Evolutionary conservation across 2,329 filamentous ascomycete species (phyloP), one percentile per base, ranked within the genome.

Genomic region (Pyricularia sp.): DNA sequence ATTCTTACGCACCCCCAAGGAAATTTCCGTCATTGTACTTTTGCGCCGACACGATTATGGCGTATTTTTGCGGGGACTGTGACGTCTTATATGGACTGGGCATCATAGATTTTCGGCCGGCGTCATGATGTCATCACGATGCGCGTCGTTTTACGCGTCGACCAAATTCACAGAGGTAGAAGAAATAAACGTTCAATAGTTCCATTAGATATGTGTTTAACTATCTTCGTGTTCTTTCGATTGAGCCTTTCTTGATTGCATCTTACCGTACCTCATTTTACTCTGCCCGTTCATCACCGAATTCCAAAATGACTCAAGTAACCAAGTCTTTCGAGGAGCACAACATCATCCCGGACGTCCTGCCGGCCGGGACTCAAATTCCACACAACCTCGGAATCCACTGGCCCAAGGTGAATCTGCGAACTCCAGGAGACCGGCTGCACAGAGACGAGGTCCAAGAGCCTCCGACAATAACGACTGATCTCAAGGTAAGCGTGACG

Each of bases 391-490:
- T 65, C 2, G 63, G 63, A n/a, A 20, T 65, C 9, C 26, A 65
- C 28, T 65, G 63, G 63, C 63, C 63, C 63, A 65, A 30, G 63
- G 63, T 30, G 23, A 65, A 65, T 25, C 63, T 65, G 14, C 63
- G 26, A 20, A 6, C 63, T 2, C 28, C 63, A 4, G 63, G 23
- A 20, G 63, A 65, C 17, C 25, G 63, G 63, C 63, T 65, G 11
- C 63, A 26, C 63, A 65, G 63, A 12, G 63, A 65, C n/a, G 63
- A 30, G 23, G 2, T 65, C 4, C 63, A 65, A 28, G 63, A 65
- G 26, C 2, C 11, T 14, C 63, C 63, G 20, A 30, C 26, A 20
- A 36, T 65, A 25, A 65, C 28, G 63, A 65, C 31, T 4, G 20
- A 26, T 20, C 14, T 36, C 28, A 65, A 65, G 23, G 58, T 61